Evolutionary conservation across 192 early-diverging fungal species (phyloP).

Genomic region (Mycoemilia scoparia): DNA sequence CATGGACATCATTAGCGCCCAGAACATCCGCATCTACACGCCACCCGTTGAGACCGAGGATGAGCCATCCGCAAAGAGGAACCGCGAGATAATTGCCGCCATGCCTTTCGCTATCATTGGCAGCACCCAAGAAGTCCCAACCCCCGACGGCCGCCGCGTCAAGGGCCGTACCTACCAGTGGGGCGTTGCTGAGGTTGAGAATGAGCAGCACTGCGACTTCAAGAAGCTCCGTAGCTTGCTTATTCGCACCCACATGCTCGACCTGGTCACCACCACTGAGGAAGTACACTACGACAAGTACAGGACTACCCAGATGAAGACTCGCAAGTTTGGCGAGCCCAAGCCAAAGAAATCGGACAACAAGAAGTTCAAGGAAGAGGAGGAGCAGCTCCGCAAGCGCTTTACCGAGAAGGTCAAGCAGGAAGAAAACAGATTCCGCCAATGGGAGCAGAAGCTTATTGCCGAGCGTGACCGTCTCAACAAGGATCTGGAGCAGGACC

Average conservation of each 20-base stretch:
- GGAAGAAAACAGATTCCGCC: conserved; percentile 94
- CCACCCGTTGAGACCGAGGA: conserved; percentile 84
- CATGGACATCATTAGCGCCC: conserved; percentile 75
- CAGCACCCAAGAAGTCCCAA: conserved; percentile 66
- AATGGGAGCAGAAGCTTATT: conserved; percentile 92
- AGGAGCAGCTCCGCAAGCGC: conserved; percentile 81
- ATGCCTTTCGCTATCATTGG: conserved; percentile 96
- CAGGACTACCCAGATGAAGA: conserved; percentile 70
- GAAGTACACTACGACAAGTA: conserved; percentile 92
- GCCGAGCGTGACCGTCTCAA: conserved; percentile 95
- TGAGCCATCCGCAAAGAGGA: conserved; percentile 53
- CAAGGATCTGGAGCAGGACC: conserved; percentile 93
- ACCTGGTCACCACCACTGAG: conserved; percentile 84
- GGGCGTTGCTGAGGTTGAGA: conserved; percentile 99
- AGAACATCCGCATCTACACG: conserved; percentile 82
- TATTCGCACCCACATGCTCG: conserved; percentile 94
- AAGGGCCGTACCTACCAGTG: conserved; percentile 94
- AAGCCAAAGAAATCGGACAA: conserved; percentile 66
- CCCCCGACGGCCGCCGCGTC: conserved; percentile 68
- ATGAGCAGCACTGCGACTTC: conserved; percentile 96
- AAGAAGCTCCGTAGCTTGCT: conserved; percentile 90
- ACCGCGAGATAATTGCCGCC: conserved; percentile 70
- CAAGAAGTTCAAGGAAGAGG: conserved; percentile 95
- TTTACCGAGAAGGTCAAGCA: conserved; percentile 96
- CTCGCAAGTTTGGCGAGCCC: conserved; percentile 73